Evolutionary conservation across 2,329 filamentous ascomycete genomes (phyloP).

Genomic region (Scolecobasidium constrictum): DNA sequence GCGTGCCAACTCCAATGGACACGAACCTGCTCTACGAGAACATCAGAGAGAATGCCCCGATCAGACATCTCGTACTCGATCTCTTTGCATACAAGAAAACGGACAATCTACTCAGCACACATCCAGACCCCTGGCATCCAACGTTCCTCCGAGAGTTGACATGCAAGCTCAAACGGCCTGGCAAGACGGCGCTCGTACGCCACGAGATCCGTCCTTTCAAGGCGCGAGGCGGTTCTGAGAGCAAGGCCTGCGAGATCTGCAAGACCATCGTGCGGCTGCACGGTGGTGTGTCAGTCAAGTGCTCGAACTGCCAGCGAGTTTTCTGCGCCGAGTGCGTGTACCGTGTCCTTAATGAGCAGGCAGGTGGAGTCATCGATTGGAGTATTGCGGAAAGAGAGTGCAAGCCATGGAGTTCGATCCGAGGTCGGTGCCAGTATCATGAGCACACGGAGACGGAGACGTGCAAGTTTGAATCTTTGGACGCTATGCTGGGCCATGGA

Average conservation of each 20-base stretch:
- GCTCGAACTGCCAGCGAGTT: slow-evolving; percentile 28
- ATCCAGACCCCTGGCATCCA: slow-evolving; percentile 38
- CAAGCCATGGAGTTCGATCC: slow-evolving; percentile 23
- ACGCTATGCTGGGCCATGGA: too few relatives aligned
- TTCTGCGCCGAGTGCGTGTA: slow-evolving; percentile 30
- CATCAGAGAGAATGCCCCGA: slow-evolving; percentile 26
- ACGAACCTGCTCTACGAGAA: slow-evolving; percentile 37
- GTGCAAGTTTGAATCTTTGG: slow-evolving; percentile 7
- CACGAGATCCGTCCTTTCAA: slow-evolving; percentile 30
- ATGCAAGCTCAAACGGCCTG: slow-evolving; percentile 35
- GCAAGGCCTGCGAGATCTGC: slow-evolving; percentile 27
- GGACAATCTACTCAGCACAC: slow-evolving; percentile 33
- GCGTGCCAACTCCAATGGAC: slow-evolving; percentile 37
- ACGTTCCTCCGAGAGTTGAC: slow-evolving; percentile 35
- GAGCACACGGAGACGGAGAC: slow-evolving; percentile 13
- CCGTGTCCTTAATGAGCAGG: slow-evolving; percentile 15
- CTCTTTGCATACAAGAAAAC: slow-evolving; percentile 44
- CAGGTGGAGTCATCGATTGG: slow-evolving; percentile 12
- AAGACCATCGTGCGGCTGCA: slow-evolving; percentile 27
- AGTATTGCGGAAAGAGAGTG: slow-evolving; percentile 23
- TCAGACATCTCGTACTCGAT: slow-evolving; percentile 34
- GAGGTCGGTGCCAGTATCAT: slow-evolving; percentile 13
- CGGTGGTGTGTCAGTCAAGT: slow-evolving; percentile 25
- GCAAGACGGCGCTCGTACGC: slow-evolving; percentile 28
- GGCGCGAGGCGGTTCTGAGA: slow-evolving; percentile 22